Evolutionary conservation across 2,329 filamentous ascomycete species (phyloP), one percentile per base, ranked within the genome.

Genomic region (Esteya vermicola): DNA sequence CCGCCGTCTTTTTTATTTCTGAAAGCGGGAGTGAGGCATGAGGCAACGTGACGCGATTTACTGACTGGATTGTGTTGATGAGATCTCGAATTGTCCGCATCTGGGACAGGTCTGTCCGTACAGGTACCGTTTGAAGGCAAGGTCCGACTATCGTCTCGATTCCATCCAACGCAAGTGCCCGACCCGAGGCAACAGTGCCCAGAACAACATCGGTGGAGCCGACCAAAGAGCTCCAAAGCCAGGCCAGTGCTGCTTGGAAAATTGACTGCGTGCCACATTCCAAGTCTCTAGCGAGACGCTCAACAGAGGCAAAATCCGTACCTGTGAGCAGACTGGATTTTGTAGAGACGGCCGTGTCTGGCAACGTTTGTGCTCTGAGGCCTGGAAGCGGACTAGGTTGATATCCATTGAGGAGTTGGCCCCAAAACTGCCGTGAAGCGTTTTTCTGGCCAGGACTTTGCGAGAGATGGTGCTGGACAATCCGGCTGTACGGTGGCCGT

Each of bases 101-200:
- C 9, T 64, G 62, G 2, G 61, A 59, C 0, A 81, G 50, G 43
- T 83, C 65, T 4, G 79, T 57, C n/a, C 85, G 69, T 2, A 85
- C 61, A 2, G 88, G 88, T 7, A 91, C 58, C 0, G 83, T 81
- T 2, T 78, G 65, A 38, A 95, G 76, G 50, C 82, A 91, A 9
- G 88, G 88, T 0, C 88, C 88, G 41, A 89, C 64, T 4, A 88
- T 70, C 2, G 71, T 63, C 46, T 93, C 85, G 26, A 93, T 74
- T 0, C 68, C 72, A 4, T 66, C 53, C 3, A 94, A 54, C 0
- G 83, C 72, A n/a, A 86, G 57, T 2, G 81, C 85, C 40, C 88
- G 70, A 2, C 86, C 86, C 9, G 86, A 93, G 12, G 82, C 81
- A 4, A 94, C 83, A 2, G 76, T 80, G 1, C 88, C 88, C 30